Evolutionary conservation across 2,329 filamentous ascomycete genomes (phyloP), one percentile per base, ranked within the genome.

Genomic region (Lachnellula subtilissima): DNA sequence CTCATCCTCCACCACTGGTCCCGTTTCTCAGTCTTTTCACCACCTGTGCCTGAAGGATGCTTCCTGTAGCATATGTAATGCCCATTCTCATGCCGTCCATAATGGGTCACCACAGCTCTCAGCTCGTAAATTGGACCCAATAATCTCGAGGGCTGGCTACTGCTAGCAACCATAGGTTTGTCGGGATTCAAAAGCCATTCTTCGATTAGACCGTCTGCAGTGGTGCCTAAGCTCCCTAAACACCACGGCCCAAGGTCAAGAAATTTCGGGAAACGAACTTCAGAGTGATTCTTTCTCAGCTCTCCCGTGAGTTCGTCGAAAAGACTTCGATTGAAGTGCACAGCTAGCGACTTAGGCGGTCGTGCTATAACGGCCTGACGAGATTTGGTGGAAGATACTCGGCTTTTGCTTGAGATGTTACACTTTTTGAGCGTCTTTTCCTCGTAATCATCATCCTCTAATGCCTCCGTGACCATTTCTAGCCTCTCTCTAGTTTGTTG

Each of bases 31-130:
- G 64, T 54, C 6, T 65, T 66, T 32, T 72, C 68, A 5, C 61
- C 61, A n/a, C 61, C 68, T 3, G 42, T 19, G 7, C 54, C 47
- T 17, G 50, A 25, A 42, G 82, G 78, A 66, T 90, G 86, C 66
- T 87, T 89, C 51, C 90, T 82, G 71, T 94, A 96, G 70, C 91
- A 96, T 40, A 97, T 85, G 65, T 99, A 97, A 73, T 99, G 94
- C 0, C 94, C 94, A 65, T 96, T 96, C 60, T 97, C 91, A 70
- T 97, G 94, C 35, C 88, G 81, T 4, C 94, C 94, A 59, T 88
- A 89, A 69, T 97, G 94, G 1, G 91, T 94, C 9, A 97, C 83
- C 0, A 93, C 88, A 32, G 92, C 91, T 52, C 88, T 83, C 15
- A 97, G 76, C 67, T 89, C 84, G 69, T 96, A 97, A 1, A 86